Base-by-base conservation (phyloP, 352 stramenopile genomes). In the Phytophthora macrochlamydospora region DNA sequence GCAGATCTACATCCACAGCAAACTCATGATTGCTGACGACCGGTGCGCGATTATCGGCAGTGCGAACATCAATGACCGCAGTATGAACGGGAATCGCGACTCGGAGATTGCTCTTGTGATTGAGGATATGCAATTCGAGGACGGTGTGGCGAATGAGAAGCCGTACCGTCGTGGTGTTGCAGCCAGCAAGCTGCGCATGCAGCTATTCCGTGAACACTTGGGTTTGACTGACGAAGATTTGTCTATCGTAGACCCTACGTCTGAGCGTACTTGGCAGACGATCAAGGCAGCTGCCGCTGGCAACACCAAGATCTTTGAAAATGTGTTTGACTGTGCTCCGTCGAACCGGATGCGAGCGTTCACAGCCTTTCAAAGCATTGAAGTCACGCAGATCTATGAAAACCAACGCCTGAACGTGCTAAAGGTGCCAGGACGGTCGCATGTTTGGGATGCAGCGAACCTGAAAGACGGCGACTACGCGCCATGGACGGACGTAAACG, bases 41-140 rank as follows among this genome's bases (percentile, higher is more conserved):
- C 83, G 84, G 57, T 88, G 90, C 24, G 89, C 76, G 49, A 95
- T 98, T 37, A 87, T 98, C 48, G 94, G 95, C 18, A 97, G 88
- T 55, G 95, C 94, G 8, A 98, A 98, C 78, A 98, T 98, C 56
- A 98, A 98, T 53, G 93, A 98, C 65, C 90, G 95, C 7, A 98
- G 91, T 64, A 95, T 98, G 85, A 91, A 92, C 50, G 95, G 94
- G 42, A 88, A 97, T 46, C 91, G 93, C 44, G 89, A 96, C 62
- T 95, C 87, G 28, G 89, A 96, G 45, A 96, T 96, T 65, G 89
- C 82, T 28, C 56, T 96, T 32, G 76, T 96, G 56, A 84, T 96
- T 9, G 87, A 96, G 61, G 89, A 96, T 51, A 84, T 88, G 57
- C 78, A 92, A 54, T 91, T 93, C 69, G 78, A 92, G 40, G 82